Base-by-base conservation (phyloP, 371 early-diverging fungal species). In the Catenaria anguillulae region DNA sequence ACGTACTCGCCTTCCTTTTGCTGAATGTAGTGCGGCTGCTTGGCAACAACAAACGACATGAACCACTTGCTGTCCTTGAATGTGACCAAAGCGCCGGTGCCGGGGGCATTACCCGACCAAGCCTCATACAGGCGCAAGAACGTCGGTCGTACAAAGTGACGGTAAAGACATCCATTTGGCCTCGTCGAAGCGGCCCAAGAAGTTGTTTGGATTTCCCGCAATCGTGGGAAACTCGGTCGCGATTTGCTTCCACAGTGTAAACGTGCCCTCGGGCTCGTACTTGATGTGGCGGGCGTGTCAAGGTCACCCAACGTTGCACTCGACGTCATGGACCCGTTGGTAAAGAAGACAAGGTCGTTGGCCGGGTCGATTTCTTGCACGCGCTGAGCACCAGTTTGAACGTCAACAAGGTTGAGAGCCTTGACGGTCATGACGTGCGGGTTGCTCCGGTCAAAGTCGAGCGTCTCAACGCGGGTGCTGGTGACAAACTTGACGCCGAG, bases 41-140 rank as follows among this genome's bases (percentile, higher is more conserved):
- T 43, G 19, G 68, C 66, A 1, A 68, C 34, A 2, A 68, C 68
- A 19, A 58, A 33, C 17, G 65, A 65, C 61, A 68, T 48, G 52
- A 58, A 48, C 68, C 68, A 65, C 23, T 62, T 63, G 24, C 60
- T 59, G 50, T 68, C 60, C 60, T 61, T 61, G 59, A 68, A 68
- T 13, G 68, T 68, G n/a, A 68, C 66, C 15, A 68, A 43, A 45
- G 68, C 68, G 34, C 68, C 68, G 5, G 65, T 60, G 31, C 68
- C 68, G 33, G 65, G 60, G 58, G 56, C 4, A 50, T 68, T 68
- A 4, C 45, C 43, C 33, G 50, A 40, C 65, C 65, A 68, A 37
- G 46, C 60, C 23, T 66, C 52, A 31, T 54, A 36, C 15, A 60
- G 45, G 33, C 60, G 26, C 40, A 68, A 33, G 56, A 68, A 65